These are phyloP conservation scores for Elsinoe australis DNA, from an alignment of 2,329 filamentous ascomycete genomes.

Conservation along the genomic window DNA sequence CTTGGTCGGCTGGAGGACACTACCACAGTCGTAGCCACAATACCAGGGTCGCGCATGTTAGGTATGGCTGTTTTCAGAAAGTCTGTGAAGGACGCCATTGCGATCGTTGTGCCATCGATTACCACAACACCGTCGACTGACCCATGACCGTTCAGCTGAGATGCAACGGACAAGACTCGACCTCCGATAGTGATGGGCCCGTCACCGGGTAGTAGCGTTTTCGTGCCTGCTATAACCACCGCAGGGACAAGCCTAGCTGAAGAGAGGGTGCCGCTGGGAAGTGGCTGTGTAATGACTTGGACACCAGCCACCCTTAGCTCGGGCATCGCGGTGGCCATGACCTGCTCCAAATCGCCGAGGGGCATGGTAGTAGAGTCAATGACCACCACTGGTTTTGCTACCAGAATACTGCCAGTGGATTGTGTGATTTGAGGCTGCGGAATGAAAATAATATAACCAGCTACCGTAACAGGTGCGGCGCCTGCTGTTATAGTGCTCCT, in stretches of 20 bases:
- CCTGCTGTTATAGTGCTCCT: no score
- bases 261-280: no score
- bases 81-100: not conserved
- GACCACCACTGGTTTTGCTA: not conserved
- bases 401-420: not conserved
- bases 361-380: conserved; percentile 4
- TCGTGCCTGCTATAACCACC: not conserved
- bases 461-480: no score
- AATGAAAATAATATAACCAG: no score
- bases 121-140: not conserved
- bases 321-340: conserved; percentile 2
- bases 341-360: not conserved
- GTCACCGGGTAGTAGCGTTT: not conserved
- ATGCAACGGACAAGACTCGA: conserved; percentile 3
- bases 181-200: not conserved
- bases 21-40: not conserved
- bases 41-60: not conserved
- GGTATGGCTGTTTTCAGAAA: not conserved
- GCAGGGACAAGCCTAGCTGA: not conserved
- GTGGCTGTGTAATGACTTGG: not conserved
- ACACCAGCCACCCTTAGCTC: not conserved
- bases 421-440: no score
- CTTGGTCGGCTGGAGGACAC: not conserved
- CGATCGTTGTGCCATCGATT: not conserved
- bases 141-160: not conserved